Evolutionary conservation across 2,329 filamentous ascomycete genomes (phyloP).

Genomic region (Tolypocladium tundrense): DNA sequence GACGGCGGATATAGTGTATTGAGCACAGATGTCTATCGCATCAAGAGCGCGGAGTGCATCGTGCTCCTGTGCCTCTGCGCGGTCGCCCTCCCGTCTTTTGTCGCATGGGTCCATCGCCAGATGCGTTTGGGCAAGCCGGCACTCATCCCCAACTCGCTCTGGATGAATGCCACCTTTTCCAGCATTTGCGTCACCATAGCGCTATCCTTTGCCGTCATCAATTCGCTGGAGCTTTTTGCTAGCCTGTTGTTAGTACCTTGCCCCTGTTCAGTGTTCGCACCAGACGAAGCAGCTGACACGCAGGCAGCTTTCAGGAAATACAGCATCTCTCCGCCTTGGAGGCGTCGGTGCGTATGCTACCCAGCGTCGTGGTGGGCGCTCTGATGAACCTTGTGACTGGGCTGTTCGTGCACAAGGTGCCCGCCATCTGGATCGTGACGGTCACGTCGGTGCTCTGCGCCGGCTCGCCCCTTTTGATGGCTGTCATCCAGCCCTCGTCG

Average conservation of each 20-base stretch:
- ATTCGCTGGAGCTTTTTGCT: slow-evolving; percentile 34
- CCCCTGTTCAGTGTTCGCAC: background rate
- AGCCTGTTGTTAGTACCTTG: slow-evolving; percentile 33
- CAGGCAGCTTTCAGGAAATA: slow-evolving; percentile 37
- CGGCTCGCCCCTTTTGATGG: slow-evolving; percentile 43
- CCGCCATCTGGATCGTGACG: slow-evolving; percentile 27
- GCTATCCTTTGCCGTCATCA: slow-evolving; percentile 33
- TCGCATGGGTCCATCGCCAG: slow-evolving; percentile 42
- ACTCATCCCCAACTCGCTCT: slow-evolving; percentile 52
- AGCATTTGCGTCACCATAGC: slow-evolving; percentile 41
- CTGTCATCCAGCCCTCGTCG: slow-evolving; percentile 34
- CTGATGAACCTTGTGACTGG: slow-evolving; percentile 32
- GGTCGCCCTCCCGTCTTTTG: slow-evolving; percentile 35
- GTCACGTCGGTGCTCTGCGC: slow-evolving; percentile 30
- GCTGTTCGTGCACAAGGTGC: slow-evolving; percentile 32
- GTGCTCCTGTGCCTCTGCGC: slow-evolving; percentile 32
- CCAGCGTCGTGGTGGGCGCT: slow-evolving; percentile 31
- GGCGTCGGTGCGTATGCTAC: slow-evolving; percentile 34
- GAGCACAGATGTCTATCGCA: slow-evolving; percentile 26
- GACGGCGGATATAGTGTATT: slow-evolving; percentile 14
- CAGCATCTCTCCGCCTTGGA: slow-evolving; percentile 32
- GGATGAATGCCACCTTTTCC: slow-evolving; percentile 47
- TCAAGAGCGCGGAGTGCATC: slow-evolving; percentile 33
- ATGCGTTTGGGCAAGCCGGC: slow-evolving; percentile 35
- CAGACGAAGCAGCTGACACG: background rate